These are phyloP conservation scores for Brassica cretica DNA, from an alignment of 345 rosid species.

Conservation along the genomic window DNA sequence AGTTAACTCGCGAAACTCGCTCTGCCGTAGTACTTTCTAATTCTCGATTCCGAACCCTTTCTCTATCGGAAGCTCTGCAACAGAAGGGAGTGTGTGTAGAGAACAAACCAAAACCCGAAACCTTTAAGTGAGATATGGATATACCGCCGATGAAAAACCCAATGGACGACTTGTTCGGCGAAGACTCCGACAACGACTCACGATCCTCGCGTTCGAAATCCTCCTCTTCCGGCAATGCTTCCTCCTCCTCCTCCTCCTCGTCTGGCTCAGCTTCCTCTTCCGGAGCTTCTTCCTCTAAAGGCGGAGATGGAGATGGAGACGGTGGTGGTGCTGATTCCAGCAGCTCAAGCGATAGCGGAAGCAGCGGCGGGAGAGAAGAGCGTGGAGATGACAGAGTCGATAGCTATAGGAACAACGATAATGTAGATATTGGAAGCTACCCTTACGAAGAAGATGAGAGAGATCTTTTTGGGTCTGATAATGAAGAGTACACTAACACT, in stretches of 20 bases:
- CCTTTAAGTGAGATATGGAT: not conserved
- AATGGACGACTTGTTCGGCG: slow-evolving; percentile 49
- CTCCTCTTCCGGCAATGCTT: slow-evolving; percentile 49
- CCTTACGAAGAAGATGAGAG: slow-evolving; percentile 13
- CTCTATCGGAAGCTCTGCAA: slow-evolving; percentile 28
- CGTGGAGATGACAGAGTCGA: slow-evolving; percentile 44
- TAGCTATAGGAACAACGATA: slow-evolving; percentile 26
- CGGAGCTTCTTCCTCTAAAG: slow-evolving; percentile 27
- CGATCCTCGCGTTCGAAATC: slow-evolving; percentile 54
- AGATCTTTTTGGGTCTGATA: slow-evolving; percentile 91
- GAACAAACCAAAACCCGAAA: not conserved
- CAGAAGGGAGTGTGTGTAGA: not conserved
- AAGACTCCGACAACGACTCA: slow-evolving; percentile 43
- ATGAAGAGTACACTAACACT: slow-evolving; percentile 83
- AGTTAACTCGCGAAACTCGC: slow-evolving; percentile 22
- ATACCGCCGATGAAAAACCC: slow-evolving; percentile 25
- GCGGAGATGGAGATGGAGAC: slow-evolving; percentile 29
- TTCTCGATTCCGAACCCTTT: not conserved
- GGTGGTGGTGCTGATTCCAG: slow-evolving; percentile 47
- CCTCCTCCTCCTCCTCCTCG: slow-evolving; percentile 49
- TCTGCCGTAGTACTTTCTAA: slow-evolving; percentile 10
- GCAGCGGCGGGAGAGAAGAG: slow-evolving; percentile 52
- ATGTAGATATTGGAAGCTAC: slow-evolving; percentile 22
- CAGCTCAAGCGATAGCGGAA: slow-evolving; percentile 50
- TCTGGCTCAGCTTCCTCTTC: slow-evolving; percentile 48